Evolutionary conservation across 1,139 yeast genomes (phyloP).

Genomic region (Schizosaccharomyces versatilis): DNA sequence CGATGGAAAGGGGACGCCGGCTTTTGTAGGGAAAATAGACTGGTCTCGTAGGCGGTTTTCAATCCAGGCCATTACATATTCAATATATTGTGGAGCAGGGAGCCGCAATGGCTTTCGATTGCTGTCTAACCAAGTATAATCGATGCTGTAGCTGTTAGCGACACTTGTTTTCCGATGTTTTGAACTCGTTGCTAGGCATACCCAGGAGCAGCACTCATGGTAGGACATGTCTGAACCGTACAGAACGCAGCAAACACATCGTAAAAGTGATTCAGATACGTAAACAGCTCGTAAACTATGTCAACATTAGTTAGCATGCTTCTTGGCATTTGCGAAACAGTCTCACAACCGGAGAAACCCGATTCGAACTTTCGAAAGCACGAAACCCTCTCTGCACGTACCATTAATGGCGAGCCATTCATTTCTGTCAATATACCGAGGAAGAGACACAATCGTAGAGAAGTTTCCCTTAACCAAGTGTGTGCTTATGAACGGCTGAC

Average conservation of each 20-base stretch:
- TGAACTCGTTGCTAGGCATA: neutral
- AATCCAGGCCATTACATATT: constrained; percentile 79
- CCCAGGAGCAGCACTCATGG: constrained; percentile 90
- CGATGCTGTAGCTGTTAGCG: constrained; percentile 24
- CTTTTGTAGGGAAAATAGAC: constrained; percentile 72
- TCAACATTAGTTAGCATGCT: neutral
- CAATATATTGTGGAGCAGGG: constrained; percentile 86
- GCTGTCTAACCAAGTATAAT: constrained; percentile 76
- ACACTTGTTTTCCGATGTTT: neutral
- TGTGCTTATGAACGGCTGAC: constrained; percentile 84
- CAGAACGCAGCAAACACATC: constrained; percentile 75
- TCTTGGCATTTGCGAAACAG: neutral
- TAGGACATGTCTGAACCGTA: constrained; percentile 70
- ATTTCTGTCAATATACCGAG: constrained; percentile 78
- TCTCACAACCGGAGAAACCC: neutral
- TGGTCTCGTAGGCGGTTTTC: constrained; percentile 73
- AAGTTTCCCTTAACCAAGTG: constrained; percentile 94
- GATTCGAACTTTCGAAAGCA: neutral
- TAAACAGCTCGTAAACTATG: constrained; percentile 58
- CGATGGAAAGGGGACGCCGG: constrained; percentile 67
- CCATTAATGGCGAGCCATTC: constrained; percentile 86
- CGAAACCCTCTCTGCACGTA: constrained; percentile 2
- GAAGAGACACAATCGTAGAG: constrained; percentile 82
- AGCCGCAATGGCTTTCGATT: constrained; percentile 55
- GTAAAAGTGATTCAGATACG: constrained; percentile 66